Evolutionary conservation across 2,329 filamentous ascomycete species (phyloP), one percentile per base, ranked within the genome.

Genomic region (Parastagonospora nodorum): DNA sequence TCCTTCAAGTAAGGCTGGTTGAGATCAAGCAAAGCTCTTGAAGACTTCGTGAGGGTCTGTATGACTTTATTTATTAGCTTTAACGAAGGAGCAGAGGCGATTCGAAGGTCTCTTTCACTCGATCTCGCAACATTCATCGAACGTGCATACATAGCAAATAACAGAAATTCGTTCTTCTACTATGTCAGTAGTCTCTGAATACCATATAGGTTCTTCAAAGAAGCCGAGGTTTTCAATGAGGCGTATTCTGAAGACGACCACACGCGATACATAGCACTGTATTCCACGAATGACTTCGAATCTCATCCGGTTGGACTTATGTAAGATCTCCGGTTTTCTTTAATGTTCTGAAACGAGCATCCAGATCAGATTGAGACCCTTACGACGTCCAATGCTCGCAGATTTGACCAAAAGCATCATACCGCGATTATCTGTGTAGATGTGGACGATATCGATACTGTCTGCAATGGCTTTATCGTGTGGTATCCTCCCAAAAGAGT

Each of bases 401-500:
- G 45, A 28, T 48, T 31, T 33, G 45, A 48, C 38, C 45, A 48
- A 27, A 31, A 42, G 16, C 12, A 24, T 10, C 29, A 48, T 24
- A 29, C 29, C 12, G 38, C 35, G 10, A 41, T 48, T 19, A 27
- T 48, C 29, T 48, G 45, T 42, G 35, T 37, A 12, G 45, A 42
- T 37, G 28, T 50, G 4, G 47, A 50, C 14, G 47, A 50, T 31
- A 35, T 39, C 7, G 40, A 50, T 8, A 42, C 31, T 12, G 24
- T 42, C 32, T 15, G 29, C 8, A 32, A 32, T 27, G 27, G 37
- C 33, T 40, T 30, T n/a, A 45, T 32, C 27, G 15, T 36, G 46
- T 58, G 58, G 55, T 51, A 50, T 28, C 53, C 53, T 4, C 39
- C 58, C 3, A 53, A 61, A 27, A 42, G 31, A 8, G 42, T 57